Conservation (phyloP, 768 basidiomycete genomes). For the Sarcomyxa edulis region DNA sequence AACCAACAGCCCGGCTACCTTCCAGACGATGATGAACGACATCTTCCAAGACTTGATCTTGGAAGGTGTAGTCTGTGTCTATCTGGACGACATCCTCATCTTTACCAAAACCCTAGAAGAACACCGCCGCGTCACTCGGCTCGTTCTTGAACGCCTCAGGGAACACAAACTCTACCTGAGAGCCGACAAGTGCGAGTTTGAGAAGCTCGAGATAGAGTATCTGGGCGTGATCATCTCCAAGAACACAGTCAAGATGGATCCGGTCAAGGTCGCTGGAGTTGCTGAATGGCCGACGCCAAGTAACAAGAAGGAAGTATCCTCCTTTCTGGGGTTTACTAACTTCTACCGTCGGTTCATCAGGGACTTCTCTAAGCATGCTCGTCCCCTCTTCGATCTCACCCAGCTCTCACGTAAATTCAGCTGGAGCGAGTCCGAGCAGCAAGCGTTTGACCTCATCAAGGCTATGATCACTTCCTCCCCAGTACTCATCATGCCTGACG, state of each 20-base stretch:
- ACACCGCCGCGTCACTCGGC: constrained; percentile 5
- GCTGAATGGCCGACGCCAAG: constrained; percentile 23
- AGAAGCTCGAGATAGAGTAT: constrained; percentile 13
- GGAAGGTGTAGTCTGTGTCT: constrained; percentile 18
- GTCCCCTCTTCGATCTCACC: constrained; percentile 15
- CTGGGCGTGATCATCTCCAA: constrained; percentile 20
- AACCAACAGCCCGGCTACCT: constrained; percentile 28
- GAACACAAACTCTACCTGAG: constrained; percentile 12
- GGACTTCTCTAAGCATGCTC: constrained; percentile 20
- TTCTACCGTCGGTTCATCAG: constrained; percentile 29
- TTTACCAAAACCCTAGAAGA: constrained; percentile 13
- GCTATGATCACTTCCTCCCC: constrained; percentile 16
- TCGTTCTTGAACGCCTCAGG: constrained; percentile 15
- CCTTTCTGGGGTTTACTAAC: constrained; percentile 36
- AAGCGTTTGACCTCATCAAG: constrained; percentile 22
- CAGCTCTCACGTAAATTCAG: constrained; percentile 13
- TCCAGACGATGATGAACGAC: constrained; percentile 29
- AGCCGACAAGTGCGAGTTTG: constrained; percentile 12
- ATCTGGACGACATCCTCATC: constrained; percentile 28
- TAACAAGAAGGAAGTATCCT: constrained; percentile 24
- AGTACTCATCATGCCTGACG: constrained; percentile 14
- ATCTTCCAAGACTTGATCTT: no score
- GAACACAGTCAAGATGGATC: constrained; percentile 22
- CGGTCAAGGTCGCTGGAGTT: constrained; percentile 22
- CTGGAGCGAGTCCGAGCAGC: constrained; percentile 13